Base-by-base conservation (phyloP, 1,284 basidiomycete genomes). In the Mycosarcoma maydis region DNA sequence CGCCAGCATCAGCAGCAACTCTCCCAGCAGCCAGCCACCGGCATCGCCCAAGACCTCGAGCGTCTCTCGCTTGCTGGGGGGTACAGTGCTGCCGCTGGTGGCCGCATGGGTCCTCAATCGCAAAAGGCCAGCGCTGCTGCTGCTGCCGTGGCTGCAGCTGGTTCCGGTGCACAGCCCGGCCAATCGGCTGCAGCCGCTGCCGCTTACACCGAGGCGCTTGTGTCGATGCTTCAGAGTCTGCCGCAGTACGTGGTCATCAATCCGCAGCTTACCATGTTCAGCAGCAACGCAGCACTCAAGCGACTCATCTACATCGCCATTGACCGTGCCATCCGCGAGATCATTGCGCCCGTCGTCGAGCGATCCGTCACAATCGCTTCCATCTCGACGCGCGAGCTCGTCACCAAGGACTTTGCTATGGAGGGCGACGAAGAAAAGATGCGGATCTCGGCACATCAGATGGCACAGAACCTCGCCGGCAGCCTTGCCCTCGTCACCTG, bases 291-390 rank as follows among this genome's bases (percentile, higher is more conserved):
- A 24, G 85, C 87, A 0, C 92, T 98, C 85, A 96, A 96, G 85
- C 89, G 93, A 34, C 90, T 94, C 27, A 89, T 98, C 11, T 90
- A 92, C 76, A 85, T 92, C 80, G 94, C 94, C 6, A 90, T 98
- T 61, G 94, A 98, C 80, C 88, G 93, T 29, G 92, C 96, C 20
- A 92, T 98, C 53, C 89, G 95, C 69, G 96, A 99, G 88, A 98
- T 98, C 72, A 95, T 98, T 72, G 86, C 94, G 16, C 96, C 96
- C 4, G 95, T 98, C 43, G 95, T 98, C 17, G 96, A 99, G 82
- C 88, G 96, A 57, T 97, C 94, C n/a, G 96, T 98, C 38, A 98
- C 96, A 2, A 98, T 99, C 73, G 96, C 96, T 8, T 92, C 94
- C 27, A 97, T 98, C 73, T 98, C 96, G 19, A 96, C 95, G 16